Evolutionary conservation across 495 filamentous ascomycete genomes (phyloP).

Genomic region (Penicillium lividum): DNA sequence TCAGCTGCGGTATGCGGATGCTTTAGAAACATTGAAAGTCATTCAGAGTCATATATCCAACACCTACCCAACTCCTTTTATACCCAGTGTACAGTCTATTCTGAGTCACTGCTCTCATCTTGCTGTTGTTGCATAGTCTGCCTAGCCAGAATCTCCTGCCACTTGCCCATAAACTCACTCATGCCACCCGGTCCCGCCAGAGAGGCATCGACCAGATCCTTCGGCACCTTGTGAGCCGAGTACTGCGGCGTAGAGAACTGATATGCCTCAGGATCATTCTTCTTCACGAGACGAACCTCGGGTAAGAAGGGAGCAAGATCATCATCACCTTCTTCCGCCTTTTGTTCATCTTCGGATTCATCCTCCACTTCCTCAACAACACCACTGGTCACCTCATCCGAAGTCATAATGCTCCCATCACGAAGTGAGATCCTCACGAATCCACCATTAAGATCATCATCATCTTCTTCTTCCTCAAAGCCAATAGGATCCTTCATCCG

Average conservation of each 20-base stretch:
- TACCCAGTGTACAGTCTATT: neutral
- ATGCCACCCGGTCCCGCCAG: slow-evolving; percentile 65
- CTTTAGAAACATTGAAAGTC: neutral
- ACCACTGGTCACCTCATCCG: slow-evolving; percentile 21
- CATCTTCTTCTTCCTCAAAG: slow-evolving; percentile 34
- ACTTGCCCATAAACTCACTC: slow-evolving; percentile 82
- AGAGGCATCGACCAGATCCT: slow-evolving; percentile 91
- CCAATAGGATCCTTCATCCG: slow-evolving; percentile 59
- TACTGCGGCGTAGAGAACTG: slow-evolving; percentile 83
- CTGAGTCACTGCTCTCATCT: slow-evolving; percentile 41
- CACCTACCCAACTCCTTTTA: neutral
- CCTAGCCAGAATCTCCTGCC: slow-evolving; percentile 74
- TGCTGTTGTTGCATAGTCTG: slow-evolving; percentile 49
- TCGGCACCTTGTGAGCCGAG: slow-evolving; percentile 92
- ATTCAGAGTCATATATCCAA: neutral
- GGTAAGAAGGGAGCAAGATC: slow-evolving; percentile 63
- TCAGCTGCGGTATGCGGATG: too few species aligned
- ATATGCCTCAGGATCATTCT: slow-evolving; percentile 84
- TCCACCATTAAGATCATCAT: slow-evolving; percentile 26
- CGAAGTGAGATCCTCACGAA: slow-evolving; percentile 46
- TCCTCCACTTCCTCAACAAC: slow-evolving; percentile 20
- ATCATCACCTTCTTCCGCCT: slow-evolving; percentile 41
- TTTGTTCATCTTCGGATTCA: slow-evolving; percentile 47
- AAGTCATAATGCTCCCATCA: slow-evolving; percentile 24
- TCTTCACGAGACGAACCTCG: slow-evolving; percentile 78